Conservation (phyloP, 75 land plant species). For the Adiantum capillusveneris region DNA sequence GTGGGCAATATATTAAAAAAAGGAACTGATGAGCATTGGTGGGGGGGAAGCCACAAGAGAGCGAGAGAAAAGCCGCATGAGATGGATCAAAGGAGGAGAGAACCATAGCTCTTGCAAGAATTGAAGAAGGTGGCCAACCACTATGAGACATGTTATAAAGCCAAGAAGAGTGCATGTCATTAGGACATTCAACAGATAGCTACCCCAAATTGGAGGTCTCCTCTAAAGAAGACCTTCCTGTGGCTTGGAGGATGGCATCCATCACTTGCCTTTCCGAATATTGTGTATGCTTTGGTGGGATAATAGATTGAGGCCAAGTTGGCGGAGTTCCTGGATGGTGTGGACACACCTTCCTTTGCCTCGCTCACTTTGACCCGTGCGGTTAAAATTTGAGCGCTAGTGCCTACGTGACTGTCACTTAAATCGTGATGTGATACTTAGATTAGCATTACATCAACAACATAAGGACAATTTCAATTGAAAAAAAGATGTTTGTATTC, state of each 20-base stretch:
- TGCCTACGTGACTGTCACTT: no score
- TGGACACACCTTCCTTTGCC: constrained; percentile 33
- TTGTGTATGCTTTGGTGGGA: constrained; percentile 48
- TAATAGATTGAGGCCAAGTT: constrained; percentile 39
- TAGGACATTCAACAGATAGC: constrained; percentile 9
- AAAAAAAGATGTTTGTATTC: no score
- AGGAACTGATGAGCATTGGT: no score
- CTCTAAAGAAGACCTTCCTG: constrained; percentile 44
- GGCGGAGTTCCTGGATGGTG: constrained; percentile 29
- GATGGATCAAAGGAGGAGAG: no score
- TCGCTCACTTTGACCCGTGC: constrained; percentile 35
- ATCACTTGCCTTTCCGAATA: constrained; percentile 44
- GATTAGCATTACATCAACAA: no score
- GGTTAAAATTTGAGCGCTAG: no score
- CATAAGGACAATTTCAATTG: no score
- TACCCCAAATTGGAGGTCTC: constrained; percentile 38
- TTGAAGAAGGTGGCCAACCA: constrained; percentile 7
- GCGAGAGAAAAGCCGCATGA: no score
- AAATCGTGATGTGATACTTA: no score
- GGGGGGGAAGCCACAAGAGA: no score
- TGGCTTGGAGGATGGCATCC: constrained; percentile 82
- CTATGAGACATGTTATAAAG: constrained; percentile 11
- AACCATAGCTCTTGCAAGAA: not conserved
- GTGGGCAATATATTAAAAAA: no score
- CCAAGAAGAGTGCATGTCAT: constrained; percentile 7